Conservation (phyloP, 306 rosid species). For the Parietaria judaica region DNA sequence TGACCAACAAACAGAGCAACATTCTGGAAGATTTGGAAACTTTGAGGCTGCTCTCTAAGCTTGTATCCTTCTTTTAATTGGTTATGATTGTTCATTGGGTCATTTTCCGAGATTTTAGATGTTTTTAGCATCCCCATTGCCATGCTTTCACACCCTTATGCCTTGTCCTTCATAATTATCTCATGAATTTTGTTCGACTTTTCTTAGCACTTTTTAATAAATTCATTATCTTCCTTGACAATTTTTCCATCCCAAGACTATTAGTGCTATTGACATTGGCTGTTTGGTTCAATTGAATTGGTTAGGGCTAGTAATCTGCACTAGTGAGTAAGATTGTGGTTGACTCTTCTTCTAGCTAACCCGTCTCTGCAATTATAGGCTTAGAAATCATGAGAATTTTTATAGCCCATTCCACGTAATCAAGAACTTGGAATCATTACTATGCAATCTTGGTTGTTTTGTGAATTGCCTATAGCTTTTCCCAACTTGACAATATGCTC, state of each 20-base stretch:
- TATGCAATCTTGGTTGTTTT: too few relatives aligned
- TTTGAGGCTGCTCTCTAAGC: constrained; percentile 85
- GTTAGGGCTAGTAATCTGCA: neutral
- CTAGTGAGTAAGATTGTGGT: neutral
- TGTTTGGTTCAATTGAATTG: too few relatives aligned
- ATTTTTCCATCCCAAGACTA: too few relatives aligned
- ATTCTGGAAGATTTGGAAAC: constrained; percentile 95
- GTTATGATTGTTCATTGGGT: constrained; percentile 13
- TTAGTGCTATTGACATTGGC: too few relatives aligned
- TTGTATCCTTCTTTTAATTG: constrained; percentile 58
- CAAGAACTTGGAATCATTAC: neutral
- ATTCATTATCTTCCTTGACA: too few relatives aligned
- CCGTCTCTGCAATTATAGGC: neutral
- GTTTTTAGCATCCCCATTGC: constrained; percentile 8
- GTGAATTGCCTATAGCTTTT: too few relatives aligned
- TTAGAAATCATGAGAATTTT: neutral
- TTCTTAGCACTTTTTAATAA: too few relatives aligned
- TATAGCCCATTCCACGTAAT: neutral
- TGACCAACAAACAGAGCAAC: constrained; percentile 94
- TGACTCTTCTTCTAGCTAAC: neutral
- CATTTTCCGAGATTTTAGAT: neutral
- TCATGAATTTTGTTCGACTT: too few relatives aligned
- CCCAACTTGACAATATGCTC: too few relatives aligned
- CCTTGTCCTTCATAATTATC: neutral
- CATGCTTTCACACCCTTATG: neutral